These are phyloP conservation scores for Castanea sativa DNA, from an alignment of 306 rosid genomes.

Conservation along the genomic window DNA sequence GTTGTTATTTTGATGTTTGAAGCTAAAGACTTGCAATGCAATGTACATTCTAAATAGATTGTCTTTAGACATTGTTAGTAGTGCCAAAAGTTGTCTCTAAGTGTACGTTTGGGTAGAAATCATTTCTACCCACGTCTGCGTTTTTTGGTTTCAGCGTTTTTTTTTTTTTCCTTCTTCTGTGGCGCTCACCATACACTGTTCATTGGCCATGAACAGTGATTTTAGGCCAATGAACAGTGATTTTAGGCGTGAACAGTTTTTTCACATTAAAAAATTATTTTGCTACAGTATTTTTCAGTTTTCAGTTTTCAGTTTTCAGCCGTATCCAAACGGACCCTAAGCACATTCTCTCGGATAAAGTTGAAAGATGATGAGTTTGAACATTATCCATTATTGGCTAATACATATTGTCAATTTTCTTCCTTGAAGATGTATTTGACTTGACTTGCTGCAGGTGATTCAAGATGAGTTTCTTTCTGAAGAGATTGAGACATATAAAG, in stretches of 20 bases:
- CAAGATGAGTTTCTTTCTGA: slow-evolving; percentile 76
- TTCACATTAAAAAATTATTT: too few species aligned
- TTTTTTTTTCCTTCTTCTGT: too few species aligned
- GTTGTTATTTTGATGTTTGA: slow-evolving; percentile 1
- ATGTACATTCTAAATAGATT: background rate
- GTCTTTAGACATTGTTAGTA: slow-evolving; percentile 5
- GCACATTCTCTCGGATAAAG: background rate
- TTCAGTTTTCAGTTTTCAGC: too few species aligned
- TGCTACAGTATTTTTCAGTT: too few species aligned
- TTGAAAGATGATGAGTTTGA: background rate
- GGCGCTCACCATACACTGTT: too few species aligned
- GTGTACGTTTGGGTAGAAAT: too few species aligned
- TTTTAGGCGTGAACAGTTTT: too few species aligned
- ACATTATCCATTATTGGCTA: background rate
- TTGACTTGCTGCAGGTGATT: slow-evolving; percentile 51
- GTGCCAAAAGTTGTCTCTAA: background rate
- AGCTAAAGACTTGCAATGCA: background rate
- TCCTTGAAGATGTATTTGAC: slow-evolving; percentile 15
- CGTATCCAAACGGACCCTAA: too few species aligned
- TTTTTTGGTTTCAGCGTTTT: too few species aligned
- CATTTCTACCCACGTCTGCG: too few species aligned
- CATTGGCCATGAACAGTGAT: too few species aligned
- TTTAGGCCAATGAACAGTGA: too few species aligned
- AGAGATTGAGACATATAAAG: slow-evolving; percentile 68
- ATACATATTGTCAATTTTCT: background rate